These are phyloP conservation scores for Phlyctochytrium bullatum DNA, from an alignment of 192 early-diverging fungal species.

Conservation along the genomic window DNA sequence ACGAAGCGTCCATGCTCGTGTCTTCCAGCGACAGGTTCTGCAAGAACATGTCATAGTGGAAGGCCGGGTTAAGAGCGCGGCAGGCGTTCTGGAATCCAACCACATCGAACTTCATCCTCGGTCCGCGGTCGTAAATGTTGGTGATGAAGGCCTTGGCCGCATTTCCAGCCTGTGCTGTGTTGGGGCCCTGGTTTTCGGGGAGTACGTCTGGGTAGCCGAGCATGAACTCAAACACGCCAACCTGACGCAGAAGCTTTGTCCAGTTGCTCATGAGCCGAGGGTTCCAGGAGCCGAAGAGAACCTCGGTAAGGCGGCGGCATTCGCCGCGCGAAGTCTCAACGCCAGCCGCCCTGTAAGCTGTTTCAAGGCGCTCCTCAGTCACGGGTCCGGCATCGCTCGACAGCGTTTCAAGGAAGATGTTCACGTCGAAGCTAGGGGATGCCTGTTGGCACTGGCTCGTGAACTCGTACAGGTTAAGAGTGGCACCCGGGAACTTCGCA, in stretches of 20 bases:
- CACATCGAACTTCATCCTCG: conserved; percentile 24
- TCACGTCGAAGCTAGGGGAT: conserved; percentile 16
- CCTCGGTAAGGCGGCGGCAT: not conserved
- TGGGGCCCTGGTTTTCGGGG: conserved; percentile 7
- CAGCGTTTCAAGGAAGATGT: conserved; percentile 19
- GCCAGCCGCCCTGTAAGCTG: conserved; percentile 16
- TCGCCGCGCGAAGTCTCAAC: conserved; percentile 3
- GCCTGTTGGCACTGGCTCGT: conserved; percentile 11
- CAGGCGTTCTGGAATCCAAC: conserved; percentile 15
- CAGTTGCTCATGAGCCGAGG: conserved; percentile 2
- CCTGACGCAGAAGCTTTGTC: not conserved
- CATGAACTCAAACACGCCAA: conserved; percentile 16
- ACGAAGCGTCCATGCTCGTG: not conserved
- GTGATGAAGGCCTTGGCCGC: conserved; percentile 19
- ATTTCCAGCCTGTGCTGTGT: conserved; percentile 1
- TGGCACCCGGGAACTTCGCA: conserved; percentile 6
- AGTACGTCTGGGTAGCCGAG: not conserved
- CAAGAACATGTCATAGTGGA: conserved; percentile 18
- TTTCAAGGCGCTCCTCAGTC: conserved; percentile 10
- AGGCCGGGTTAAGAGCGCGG: conserved; percentile 19
- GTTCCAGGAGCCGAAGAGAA: conserved; percentile 16
- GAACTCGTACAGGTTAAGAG: conserved; percentile 12
- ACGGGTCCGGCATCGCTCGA: conserved; percentile 1
- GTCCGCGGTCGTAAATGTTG: conserved; percentile 18
- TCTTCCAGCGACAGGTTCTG: conserved; percentile 4